phyloP scores from a whole-genome alignment of 1,139 yeast species.

The Geotrichum siamense region DNA sequence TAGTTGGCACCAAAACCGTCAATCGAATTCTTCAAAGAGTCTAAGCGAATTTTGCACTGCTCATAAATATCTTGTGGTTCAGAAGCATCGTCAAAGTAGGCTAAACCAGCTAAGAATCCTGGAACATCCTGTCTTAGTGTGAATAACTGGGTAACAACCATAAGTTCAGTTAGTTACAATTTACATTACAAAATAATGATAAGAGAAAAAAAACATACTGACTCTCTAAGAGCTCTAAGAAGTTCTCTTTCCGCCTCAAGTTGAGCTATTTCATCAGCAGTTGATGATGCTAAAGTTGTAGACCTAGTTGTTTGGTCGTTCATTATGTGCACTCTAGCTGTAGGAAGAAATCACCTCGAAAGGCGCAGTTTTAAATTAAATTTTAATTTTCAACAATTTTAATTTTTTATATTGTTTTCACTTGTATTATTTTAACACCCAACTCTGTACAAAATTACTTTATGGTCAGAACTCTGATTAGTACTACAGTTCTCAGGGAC shows the following conservation, averaged over 20 bases:
- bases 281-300: no score
- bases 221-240: background rate
- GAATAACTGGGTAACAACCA: no score
- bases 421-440: no score
- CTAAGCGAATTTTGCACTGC: background rate
- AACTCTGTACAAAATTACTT: no score
- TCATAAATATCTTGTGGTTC: background rate
- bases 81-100: background rate
- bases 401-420: no score
- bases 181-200: no score
- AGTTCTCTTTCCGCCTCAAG: background rate
- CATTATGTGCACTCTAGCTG: no score
- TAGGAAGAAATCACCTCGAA: no score
- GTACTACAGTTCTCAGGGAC: background rate
- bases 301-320: no score
- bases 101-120: background rate
- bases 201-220: slow-evolving; percentile 1
- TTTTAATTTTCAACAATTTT: no score
- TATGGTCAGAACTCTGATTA: background rate
- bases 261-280: background rate
- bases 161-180: no score
- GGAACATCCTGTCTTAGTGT: background rate
- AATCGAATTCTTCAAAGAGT: background rate
- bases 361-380: no score
- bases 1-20: background rate